Evolutionary conservation across 2,329 filamentous ascomycete species (phyloP).

Genomic region (Elsinoe australis): DNA sequence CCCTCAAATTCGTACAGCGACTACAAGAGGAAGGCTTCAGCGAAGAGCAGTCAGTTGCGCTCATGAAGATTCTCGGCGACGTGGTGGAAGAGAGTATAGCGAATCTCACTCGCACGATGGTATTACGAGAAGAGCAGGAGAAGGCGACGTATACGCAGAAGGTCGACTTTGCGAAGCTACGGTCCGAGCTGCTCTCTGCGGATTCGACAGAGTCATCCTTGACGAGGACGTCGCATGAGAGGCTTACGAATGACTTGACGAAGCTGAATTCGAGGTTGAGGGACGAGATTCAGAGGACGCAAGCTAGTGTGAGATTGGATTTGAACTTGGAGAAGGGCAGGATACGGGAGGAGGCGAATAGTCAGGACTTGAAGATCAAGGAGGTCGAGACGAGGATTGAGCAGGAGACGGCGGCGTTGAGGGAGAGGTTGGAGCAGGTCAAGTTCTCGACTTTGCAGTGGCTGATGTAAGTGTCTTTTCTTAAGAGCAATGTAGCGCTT

Average conservation of each 20-base stretch:
- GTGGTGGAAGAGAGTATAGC: slow-evolving; percentile 98
- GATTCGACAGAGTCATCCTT: slow-evolving; percentile 86
- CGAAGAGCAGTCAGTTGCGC: slow-evolving; percentile 89
- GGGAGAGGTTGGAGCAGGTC: slow-evolving; percentile 90
- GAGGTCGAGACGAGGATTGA: slow-evolving; percentile 98
- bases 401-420: slow-evolving; percentile 84
- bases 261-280: slow-evolving; percentile 83
- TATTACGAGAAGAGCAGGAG: slow-evolving; percentile 85
- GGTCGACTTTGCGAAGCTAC: slow-evolving; percentile 95
- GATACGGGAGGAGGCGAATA: slow-evolving; percentile 91
- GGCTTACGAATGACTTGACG: slow-evolving; percentile 85
- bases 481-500: too few species aligned
- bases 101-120: slow-evolving; percentile 96
- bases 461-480: slow-evolving; percentile 67
- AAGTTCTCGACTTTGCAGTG: slow-evolving; percentile 98
- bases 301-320: slow-evolving; percentile 85
- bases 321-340: slow-evolving; percentile 94
- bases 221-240: slow-evolving; percentile 83
- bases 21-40: slow-evolving; percentile 88
- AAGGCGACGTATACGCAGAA: slow-evolving; percentile 75
- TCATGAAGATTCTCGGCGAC: slow-evolving; percentile 96
- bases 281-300: slow-evolving; percentile 90
- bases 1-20: slow-evolving; percentile 89
- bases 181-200: slow-evolving; percentile 83
- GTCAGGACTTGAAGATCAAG: slow-evolving; percentile 95